Evolutionary conservation across 208 protist genomes (phyloP).

Genomic region (Strigomonas galati): DNA sequence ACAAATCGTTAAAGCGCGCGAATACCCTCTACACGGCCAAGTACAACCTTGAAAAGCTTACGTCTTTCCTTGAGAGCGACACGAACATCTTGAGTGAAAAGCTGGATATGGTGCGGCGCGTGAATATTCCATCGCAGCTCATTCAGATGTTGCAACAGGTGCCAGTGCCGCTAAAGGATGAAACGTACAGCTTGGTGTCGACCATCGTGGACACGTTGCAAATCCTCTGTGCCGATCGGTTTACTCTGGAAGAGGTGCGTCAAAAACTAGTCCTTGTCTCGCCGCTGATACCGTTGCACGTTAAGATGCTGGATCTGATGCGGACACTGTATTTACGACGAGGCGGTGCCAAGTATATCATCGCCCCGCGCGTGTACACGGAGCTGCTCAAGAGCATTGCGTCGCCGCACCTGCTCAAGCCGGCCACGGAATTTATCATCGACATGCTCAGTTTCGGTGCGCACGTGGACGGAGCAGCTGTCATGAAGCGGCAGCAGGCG

Average conservation of each 20-base stretch:
- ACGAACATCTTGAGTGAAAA: constrained; percentile 21
- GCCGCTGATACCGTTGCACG: constrained; percentile 30
- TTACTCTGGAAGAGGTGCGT: constrained; percentile 19
- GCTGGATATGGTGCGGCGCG: constrained; percentile 42
- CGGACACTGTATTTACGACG: constrained; percentile 23
- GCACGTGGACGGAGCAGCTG: constrained; percentile 12
- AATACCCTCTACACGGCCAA: constrained; percentile 34
- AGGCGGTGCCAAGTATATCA: background rate
- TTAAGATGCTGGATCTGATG: constrained; percentile 28
- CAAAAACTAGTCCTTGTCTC: constrained; percentile 18
- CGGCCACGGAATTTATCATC: constrained; percentile 29
- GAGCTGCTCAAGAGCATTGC: constrained; percentile 35
- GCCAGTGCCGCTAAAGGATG: constrained; percentile 22
- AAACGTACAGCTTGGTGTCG: constrained; percentile 20
- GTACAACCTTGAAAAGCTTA: constrained; percentile 21
- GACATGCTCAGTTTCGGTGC: constrained; percentile 23
- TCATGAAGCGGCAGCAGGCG: constrained; percentile 31
- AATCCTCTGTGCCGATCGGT: constrained; percentile 18
- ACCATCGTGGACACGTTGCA: constrained; percentile 22
- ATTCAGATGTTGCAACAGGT: constrained; percentile 32
- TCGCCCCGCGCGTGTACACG: constrained; percentile 17
- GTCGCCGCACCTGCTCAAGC: constrained; percentile 7
- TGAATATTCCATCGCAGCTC: constrained; percentile 25
- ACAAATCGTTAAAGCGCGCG: constrained; percentile 28
- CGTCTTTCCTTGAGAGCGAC: constrained; percentile 21